Evolutionary conservation across 176 grass and related monocot genomes (phyloP).

Genomic region (Rhipidocladum racemiflorum): DNA sequence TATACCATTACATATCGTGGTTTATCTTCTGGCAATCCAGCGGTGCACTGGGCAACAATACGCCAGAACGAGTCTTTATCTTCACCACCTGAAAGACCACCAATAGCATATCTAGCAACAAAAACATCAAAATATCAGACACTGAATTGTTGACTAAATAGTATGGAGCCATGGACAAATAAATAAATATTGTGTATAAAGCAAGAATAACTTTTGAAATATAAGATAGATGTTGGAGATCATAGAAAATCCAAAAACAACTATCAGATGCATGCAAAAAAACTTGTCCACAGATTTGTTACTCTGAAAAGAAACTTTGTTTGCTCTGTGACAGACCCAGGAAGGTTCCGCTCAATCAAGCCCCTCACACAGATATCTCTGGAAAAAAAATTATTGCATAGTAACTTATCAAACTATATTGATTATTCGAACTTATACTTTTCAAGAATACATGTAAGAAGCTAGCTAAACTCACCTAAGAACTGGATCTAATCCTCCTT

Average conservation of each 20-base stretch:
- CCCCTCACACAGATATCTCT: slow-evolving; percentile 91
- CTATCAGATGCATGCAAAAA: not conserved
- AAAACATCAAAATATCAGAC: slow-evolving; percentile 6
- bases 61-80: slow-evolving; percentile 97
- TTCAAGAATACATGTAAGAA: slow-evolving; percentile 21
- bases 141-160: not conserved
- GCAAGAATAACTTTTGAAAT: not conserved
- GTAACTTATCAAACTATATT: not conserved
- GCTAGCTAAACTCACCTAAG: slow-evolving; percentile 57
- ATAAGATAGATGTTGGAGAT: slow-evolving; percentile 4
- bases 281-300: not conserved
- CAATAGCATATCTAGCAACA: slow-evolving; percentile 87
- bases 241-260: not conserved
- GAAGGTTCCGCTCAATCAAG: slow-evolving; percentile 90
- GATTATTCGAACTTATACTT: not conserved
- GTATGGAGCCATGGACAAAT: not conserved
- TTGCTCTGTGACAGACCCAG: slow-evolving; percentile 49
- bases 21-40: slow-evolving; percentile 92
- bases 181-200: slow-evolving; percentile 8
- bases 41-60: slow-evolving; percentile 90
- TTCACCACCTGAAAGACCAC: slow-evolving; percentile 95
- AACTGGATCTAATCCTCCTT: slow-evolving; percentile 97
- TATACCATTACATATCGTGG: slow-evolving; percentile 95
- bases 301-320: not conserved
- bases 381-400: slow-evolving; percentile 22